Percentiles rank a stretch among this genome's conserved stretches.
These are phyloP conservation scores for Purpureocillium lavendulum DNA, from an alignment of 2,329 filamentous ascomycete species.

Conservation along the genomic window DNA sequence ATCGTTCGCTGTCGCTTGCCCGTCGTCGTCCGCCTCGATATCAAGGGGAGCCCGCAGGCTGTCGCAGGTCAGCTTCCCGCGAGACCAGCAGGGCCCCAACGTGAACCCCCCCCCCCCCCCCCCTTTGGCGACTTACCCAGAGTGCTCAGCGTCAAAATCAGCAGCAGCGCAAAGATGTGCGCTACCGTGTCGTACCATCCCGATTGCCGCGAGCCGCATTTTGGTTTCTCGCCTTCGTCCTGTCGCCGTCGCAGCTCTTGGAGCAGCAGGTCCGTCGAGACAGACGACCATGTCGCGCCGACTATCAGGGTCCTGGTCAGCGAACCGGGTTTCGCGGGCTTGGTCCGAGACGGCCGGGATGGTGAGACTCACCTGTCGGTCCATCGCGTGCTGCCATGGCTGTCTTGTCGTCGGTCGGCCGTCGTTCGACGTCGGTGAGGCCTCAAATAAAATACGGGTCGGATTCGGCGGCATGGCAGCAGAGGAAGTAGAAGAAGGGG, in stretches of 20 bases:
- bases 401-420: too few species aligned
- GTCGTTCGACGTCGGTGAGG: background rate
- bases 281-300: slow-evolving; percentile 34
- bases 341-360: too few species aligned
- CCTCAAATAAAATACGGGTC: background rate
- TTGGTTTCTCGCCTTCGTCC: slow-evolving; percentile 31
- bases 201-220: slow-evolving; percentile 42
- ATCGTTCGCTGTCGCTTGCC: slow-evolving; percentile 50
- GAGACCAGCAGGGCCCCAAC: background rate
- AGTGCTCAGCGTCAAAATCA: slow-evolving; percentile 56
- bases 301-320: background rate
- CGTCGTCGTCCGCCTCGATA: slow-evolving; percentile 50
- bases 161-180: slow-evolving; percentile 59
- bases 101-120: background rate
- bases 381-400: background rate
- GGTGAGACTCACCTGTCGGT: too few species aligned
- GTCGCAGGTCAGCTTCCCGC: slow-evolving; percentile 3
- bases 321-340: too few species aligned
- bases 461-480: slow-evolving; percentile 4
- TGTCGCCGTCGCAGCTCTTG: slow-evolving; percentile 44
- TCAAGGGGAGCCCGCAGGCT: slow-evolving; percentile 59
- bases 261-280: slow-evolving; percentile 42
- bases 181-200: slow-evolving; percentile 57
- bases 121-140: slow-evolving; percentile 31
- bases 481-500: too few species aligned